Evolutionary conservation across 306 rosid species (phyloP), one percentile per base, ranked within the genome.

Genomic region (Delonix regia): DNA sequence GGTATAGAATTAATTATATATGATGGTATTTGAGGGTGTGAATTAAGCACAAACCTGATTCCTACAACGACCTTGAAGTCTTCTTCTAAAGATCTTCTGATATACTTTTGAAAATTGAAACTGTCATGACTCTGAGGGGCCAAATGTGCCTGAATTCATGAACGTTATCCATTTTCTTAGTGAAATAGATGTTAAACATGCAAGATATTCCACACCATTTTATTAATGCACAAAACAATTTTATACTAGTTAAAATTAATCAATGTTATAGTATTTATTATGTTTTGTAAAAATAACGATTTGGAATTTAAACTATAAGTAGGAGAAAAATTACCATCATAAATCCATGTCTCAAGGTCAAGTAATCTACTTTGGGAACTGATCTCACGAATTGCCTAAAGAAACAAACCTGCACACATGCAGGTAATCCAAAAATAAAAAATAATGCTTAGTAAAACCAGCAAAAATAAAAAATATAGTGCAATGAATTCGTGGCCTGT

Each of bases 41-140:
- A 48, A 21, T 15, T 15, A 36, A 5, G 19, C 9, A 47, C 81
- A 0, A 12, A 92, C 98, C 99, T 92, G 80, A 95, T 92, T 72
- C 90, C 99, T 33, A 95, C 99, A 0, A 95, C 99, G 0, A 95
- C 94, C 59, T 88, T 92, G 86, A 95, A 95, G 65, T 95, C 99
- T 77, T 95, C 98, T 47, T 95, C 99, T 22, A 95, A 81, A 9
- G 97, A 87, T 68, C 98, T 83, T 44, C 89, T 87, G 6, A 95
- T 95, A 42, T 95, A 95, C 80, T 92, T 88, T 36, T 90, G 91
- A 67, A 95, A 95, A 80, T 92, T 81, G 48, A 95, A 95, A 16
- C 83, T 85, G 15, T 78, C 80, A 68, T 89, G 97, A 82, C 89
- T 88, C 78, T 88, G 97, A 34, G 98, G 98, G 18, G 91, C 87